Base-by-base conservation (phyloP, 148 eudicot genomes). In the Chenopodium suecicum region DNA sequence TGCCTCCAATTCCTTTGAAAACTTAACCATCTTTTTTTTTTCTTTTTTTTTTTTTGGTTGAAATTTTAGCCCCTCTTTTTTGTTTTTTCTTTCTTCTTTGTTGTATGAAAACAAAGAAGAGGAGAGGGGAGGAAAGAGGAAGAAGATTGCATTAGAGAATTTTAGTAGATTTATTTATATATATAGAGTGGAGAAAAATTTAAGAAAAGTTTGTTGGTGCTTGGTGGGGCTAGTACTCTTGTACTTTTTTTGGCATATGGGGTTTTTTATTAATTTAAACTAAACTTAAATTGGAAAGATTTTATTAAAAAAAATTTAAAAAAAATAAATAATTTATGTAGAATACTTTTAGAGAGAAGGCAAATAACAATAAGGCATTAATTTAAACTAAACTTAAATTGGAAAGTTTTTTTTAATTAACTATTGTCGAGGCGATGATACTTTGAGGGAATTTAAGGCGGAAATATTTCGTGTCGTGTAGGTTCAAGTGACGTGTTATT, bases 1-100 rank as follows among this genome's bases (percentile, higher is more conserved):
- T 7, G 99, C 99, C 85, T 95, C 98, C 10, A 95, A 90, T 85
- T 92, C 94, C 84, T 95, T 95, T 0, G 99, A 93, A 82, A 95
- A 95, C 91, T 95, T 95, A 80, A 95, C 99, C 99, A 95, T 95
- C 82, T 81, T 67, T 64, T 46, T 52, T 10, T 16, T 25, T 19
- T 95, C 82, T 81, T 67, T 64, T 46, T 52, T 10, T 16, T 25
- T 19, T 50, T 66, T 13, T 14, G 1, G 22, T 3, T 1, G 23
- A 73, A 50, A 23, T 12, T 46, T 9, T 13, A 1, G 23, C 50
- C 50, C 27, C 52, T 25, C 32, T 0, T 20, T 44, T 73, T 32
- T 2, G n/a, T 80, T 1, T 31, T 58, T 29, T 60, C 22, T 1
- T 54, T 54, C 32, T 32, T 8, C 19, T 73, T 80, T 52, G 78